phyloP scores from a whole-genome alignment of 805 yeast genomes.

The Candida krabiensis region DNA sequence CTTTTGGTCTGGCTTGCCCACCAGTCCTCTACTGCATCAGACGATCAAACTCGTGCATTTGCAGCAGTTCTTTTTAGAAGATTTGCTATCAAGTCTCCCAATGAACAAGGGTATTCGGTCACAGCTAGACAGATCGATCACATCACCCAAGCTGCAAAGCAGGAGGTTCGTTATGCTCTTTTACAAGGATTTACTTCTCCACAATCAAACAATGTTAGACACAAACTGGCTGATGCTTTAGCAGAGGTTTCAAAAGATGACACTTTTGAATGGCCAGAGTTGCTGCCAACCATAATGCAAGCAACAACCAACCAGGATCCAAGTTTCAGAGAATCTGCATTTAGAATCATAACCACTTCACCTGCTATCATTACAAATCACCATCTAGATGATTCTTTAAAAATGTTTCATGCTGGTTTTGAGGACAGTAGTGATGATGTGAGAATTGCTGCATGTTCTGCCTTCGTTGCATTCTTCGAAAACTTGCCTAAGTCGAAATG shows the following conservation, averaged over 20 bases:
- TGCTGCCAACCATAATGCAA: constrained; percentile 69
- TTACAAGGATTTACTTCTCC: constrained; percentile 71
- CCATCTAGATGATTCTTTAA: constrained; percentile 46
- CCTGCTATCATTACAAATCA: constrained; percentile 70
- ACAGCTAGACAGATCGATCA: constrained; percentile 79
- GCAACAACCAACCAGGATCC: constrained; percentile 53
- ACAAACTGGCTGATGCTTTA: constrained; percentile 90
- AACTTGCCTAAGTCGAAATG: constrained; percentile 77
- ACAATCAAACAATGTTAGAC: constrained; percentile 77
- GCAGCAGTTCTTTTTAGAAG: constrained; percentile 90
- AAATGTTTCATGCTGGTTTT: constrained; percentile 79
- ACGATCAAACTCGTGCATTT: constrained; percentile 62
- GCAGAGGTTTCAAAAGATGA: constrained; percentile 85
- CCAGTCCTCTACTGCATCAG: constrained; percentile 66
- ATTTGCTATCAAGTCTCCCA: constrained; percentile 78
- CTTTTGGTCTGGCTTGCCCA: constrained; percentile 78
- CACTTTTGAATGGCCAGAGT: constrained; percentile 69
- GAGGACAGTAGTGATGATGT: constrained; percentile 79
- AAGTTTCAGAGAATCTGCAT: constrained; percentile 83
- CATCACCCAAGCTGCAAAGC: constrained; percentile 55
- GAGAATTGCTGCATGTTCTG: constrained; percentile 86
- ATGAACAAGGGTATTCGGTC: constrained; percentile 55
- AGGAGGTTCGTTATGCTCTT: constrained; percentile 62
- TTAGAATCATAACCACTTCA: constrained; percentile 80
- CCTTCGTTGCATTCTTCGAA: constrained; percentile 88